Conservation (phyloP, 2,329 filamentous ascomycete genomes). For the Penicillium thymicola region DNA sequence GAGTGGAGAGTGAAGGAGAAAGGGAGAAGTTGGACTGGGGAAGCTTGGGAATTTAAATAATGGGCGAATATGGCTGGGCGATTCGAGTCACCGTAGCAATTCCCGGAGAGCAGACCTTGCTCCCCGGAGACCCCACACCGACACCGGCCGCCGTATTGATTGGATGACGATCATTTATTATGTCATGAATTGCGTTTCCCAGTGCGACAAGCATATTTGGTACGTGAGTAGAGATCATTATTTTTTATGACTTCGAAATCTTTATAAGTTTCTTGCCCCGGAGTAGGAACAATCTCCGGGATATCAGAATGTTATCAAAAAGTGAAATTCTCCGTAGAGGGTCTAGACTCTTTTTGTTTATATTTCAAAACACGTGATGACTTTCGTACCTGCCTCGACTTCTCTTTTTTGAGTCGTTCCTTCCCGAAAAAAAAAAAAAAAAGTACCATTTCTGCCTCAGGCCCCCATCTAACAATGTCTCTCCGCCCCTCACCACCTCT, state of each 20-base stretch:
- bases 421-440: not conserved
- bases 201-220: not conserved
- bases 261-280: not conserved
- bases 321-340: not conserved
- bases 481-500: not conserved
- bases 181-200: conserved; percentile 6
- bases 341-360: not conserved
- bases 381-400: not conserved
- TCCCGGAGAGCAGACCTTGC: conserved; percentile 18
- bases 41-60: conserved; percentile 20
- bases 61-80: conserved; percentile 8
- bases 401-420: not conserved
- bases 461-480: not conserved
- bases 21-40: conserved; percentile 16
- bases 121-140: conserved; percentile 20
- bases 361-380: not conserved
- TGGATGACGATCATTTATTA: conserved; percentile 2
- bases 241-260: too few species aligned
- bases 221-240: too few species aligned
- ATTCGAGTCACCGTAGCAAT: conserved; percentile 18
- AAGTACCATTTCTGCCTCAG: conserved; percentile 1
- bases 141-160: conserved; percentile 17
- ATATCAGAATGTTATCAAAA: not conserved
- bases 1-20: conserved; percentile 12
- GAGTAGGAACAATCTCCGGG: not conserved